Evolutionary conservation across 129 eudicot species (phyloP).

Genomic region (Flaveria robusta): DNA sequence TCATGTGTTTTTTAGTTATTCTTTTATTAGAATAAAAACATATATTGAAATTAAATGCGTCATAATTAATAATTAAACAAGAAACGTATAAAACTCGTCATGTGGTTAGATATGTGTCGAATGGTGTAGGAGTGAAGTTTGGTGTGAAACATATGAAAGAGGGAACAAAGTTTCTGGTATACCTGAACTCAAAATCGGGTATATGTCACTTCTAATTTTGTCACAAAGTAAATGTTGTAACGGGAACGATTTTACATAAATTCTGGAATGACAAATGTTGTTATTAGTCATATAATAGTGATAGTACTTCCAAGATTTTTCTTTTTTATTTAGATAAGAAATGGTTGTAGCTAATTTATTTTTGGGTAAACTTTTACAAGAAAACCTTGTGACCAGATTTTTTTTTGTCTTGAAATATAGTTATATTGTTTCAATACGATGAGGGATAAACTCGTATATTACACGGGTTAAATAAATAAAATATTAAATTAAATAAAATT

Average conservation of each 20-base stretch:
- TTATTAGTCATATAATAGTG: not conserved
- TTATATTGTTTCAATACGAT: too few species aligned
- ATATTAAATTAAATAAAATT: too few species aligned
- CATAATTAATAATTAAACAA: not conserved
- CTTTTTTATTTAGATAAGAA: not conserved
- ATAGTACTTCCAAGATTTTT: not conserved
- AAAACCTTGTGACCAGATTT: too few species aligned
- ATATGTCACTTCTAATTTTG: constrained; percentile 50
- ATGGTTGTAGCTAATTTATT: too few species aligned
- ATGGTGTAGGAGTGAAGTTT: constrained; percentile 41
- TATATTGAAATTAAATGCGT: not conserved
- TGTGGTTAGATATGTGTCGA: constrained; percentile 43
- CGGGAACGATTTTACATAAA: constrained; percentile 10
- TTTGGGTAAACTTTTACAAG: too few species aligned
- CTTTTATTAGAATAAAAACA: too few species aligned
- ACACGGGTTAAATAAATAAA: too few species aligned
- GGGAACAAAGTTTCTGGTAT: constrained; percentile 74
- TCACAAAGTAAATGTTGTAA: constrained; percentile 22
- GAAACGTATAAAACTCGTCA: not conserved
- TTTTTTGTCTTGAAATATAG: too few species aligned
- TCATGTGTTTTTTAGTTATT: too few species aligned
- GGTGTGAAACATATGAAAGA: constrained; percentile 46
- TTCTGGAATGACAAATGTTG: constrained; percentile 8
- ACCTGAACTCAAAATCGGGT: constrained; percentile 51
- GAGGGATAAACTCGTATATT: too few species aligned